Evolutionary conservation across 139 green algal genomes (phyloP).

Genomic region (Coelastrella sp.): DNA sequence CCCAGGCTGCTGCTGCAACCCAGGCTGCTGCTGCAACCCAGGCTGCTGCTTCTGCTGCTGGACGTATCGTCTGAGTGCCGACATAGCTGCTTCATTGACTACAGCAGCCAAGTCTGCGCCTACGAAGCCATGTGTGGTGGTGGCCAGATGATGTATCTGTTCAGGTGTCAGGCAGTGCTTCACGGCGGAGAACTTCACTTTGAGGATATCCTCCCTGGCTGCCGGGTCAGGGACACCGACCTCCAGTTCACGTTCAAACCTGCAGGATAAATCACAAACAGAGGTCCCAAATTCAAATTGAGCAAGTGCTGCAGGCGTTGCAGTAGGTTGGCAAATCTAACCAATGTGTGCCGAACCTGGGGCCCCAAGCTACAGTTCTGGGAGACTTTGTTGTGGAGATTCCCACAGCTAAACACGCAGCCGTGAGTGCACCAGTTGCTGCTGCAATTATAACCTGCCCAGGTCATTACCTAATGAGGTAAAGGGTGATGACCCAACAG

Average conservation of each 20-base stretch:
- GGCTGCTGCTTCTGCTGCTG: neutral
- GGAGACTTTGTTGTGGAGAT: too few relatives aligned
- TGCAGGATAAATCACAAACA: neutral
- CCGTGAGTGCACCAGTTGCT: too few relatives aligned
- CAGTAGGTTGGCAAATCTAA: too few relatives aligned
- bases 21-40: neutral
- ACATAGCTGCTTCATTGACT: constrained; percentile 82
- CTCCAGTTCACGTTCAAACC: constrained; percentile 97
- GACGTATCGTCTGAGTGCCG: constrained; percentile 61
- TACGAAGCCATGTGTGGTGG: constrained; percentile 82
- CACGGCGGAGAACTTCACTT: constrained; percentile 64
- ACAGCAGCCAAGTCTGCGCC: constrained; percentile 86
- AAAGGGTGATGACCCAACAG: too few relatives aligned
- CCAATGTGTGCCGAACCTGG: too few relatives aligned
- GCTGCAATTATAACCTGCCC: too few relatives aligned
- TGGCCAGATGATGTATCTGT: constrained; percentile 75
- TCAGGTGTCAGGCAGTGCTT: constrained; percentile 60
- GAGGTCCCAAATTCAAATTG: too few relatives aligned
- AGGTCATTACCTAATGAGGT: too few relatives aligned
- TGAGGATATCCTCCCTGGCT: constrained; percentile 82
- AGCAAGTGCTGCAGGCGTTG: too few relatives aligned
- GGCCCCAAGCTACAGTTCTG: too few relatives aligned
- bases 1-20: constrained; percentile 27
- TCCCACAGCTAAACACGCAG: too few relatives aligned
- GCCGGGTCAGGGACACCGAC: constrained; percentile 79